These are phyloP conservation scores for Sechiopsis laciniata DNA, from an alignment of 306 rosid species.

Conservation along the genomic window DNA sequence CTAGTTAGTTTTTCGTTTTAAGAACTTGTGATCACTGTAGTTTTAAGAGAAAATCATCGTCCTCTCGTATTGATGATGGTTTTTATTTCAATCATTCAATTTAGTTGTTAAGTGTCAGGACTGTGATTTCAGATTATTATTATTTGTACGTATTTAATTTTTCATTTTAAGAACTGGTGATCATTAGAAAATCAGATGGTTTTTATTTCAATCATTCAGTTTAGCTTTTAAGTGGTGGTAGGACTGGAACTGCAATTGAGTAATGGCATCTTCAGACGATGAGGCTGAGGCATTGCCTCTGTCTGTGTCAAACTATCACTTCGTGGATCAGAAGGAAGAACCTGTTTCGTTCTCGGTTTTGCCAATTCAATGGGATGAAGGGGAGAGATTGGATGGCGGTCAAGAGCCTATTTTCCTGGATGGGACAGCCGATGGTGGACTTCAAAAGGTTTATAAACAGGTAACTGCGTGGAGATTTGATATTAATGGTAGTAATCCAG, in stretches of 20 bases:
- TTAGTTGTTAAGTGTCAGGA: constrained; percentile 25
- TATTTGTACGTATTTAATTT: too few species aligned
- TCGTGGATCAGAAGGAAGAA: constrained; percentile 39
- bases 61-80: not conserved
- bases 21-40: not conserved
- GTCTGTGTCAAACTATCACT: constrained; percentile 57
- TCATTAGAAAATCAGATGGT: not conserved
- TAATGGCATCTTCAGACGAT: constrained; percentile 76
- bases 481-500: constrained; percentile 46
- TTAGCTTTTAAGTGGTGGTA: constrained; percentile 24
- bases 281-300: constrained; percentile 47
- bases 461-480: constrained; percentile 81
- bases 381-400: constrained; percentile 30
- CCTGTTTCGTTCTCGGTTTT: constrained; percentile 57
- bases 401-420: constrained; percentile 39
- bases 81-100: constrained; percentile 1
- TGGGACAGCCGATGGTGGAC: constrained; percentile 59
- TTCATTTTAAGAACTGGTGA: not conserved
- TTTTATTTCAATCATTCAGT: not conserved
- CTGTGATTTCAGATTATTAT: too few species aligned
- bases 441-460: constrained; percentile 50
- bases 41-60: not conserved
- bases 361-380: constrained; percentile 65
- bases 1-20: not conserved
- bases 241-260: constrained; percentile 23